phyloP scores from a whole-genome alignment of 2,329 filamentous ascomycete genomes.

The Eurotiales sp. region DNA sequence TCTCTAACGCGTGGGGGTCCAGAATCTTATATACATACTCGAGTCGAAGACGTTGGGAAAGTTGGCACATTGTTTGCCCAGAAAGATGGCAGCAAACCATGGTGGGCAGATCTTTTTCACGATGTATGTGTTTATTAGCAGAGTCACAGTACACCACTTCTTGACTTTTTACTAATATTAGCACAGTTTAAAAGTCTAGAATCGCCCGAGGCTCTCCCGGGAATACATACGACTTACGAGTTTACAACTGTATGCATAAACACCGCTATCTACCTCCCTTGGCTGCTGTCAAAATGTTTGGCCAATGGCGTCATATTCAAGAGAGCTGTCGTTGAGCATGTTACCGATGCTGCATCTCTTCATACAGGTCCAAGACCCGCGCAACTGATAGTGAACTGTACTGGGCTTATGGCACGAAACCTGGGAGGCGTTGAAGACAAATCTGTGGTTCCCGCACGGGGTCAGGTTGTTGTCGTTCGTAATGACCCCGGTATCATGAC shows the following conservation, averaged over 20 bases:
- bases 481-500: slow-evolving; percentile 72
- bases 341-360: slow-evolving; percentile 63
- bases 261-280: slow-evolving; percentile 79
- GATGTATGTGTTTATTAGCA: slow-evolving; percentile 2
- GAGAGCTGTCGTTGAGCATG: slow-evolving; percentile 63
- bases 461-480: slow-evolving; percentile 78
- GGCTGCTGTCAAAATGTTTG: slow-evolving; percentile 75
- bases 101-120: background rate
- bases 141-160: too few relatives aligned
- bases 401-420: slow-evolving; percentile 69
- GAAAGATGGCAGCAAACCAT: background rate
- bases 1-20: too few relatives aligned
- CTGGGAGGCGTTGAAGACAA: slow-evolving; percentile 79
- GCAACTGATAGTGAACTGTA: slow-evolving; percentile 77
- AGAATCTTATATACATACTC: slow-evolving; percentile 1
- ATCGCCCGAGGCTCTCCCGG: slow-evolving; percentile 54
- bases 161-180: background rate
- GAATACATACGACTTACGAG: slow-evolving; percentile 66
- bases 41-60: background rate
- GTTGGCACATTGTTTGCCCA: background rate
- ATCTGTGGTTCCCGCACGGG: slow-evolving; percentile 70
- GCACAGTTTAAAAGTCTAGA: background rate
- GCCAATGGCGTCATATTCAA: slow-evolving; percentile 66
- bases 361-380: slow-evolving; percentile 51
- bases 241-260: slow-evolving; percentile 92